These are phyloP conservation scores for Ajuga reptans DNA, from an alignment of 305 asterid genomes.

Conservation along the genomic window DNA sequence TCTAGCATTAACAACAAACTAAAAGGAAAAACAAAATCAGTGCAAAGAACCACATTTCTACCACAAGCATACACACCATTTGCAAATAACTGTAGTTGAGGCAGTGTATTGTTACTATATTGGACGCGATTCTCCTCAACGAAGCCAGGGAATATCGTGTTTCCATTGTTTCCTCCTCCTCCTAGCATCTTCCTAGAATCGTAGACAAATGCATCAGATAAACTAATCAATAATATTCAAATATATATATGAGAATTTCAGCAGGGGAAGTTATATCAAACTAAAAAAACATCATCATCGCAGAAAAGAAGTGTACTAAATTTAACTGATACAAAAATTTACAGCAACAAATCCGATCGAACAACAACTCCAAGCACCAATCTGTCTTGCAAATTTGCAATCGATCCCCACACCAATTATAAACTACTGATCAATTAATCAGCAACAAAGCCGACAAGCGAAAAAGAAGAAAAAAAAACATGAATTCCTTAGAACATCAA, in stretches of 20 bases:
- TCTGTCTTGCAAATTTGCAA: not conserved
- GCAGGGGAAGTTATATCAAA: constrained; percentile 4
- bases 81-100: constrained; percentile 55
- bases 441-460: not conserved
- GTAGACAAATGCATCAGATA: constrained; percentile 21
- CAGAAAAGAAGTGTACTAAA: not conserved
- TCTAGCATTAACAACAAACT: not conserved
- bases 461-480: not conserved
- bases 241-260: not conserved
- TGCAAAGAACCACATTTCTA: constrained; percentile 17
- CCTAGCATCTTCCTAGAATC: constrained; percentile 50
- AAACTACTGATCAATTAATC: not conserved
- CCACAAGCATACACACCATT: constrained; percentile 36
- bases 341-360: not conserved
- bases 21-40: not conserved
- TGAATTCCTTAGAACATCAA: constrained; percentile 8
- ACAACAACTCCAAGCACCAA: constrained; percentile 17
- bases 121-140: constrained; percentile 38
- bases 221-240: not conserved
- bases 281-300: not conserved
- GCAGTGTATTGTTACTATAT: constrained; percentile 35
- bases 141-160: constrained; percentile 30
- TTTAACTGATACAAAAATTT: not conserved
- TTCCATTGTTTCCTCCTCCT: constrained; percentile 43
- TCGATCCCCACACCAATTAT: not conserved